Conservation (phyloP, 2,329 filamentous ascomycete species). For the Scedosporium boydii region DNA sequence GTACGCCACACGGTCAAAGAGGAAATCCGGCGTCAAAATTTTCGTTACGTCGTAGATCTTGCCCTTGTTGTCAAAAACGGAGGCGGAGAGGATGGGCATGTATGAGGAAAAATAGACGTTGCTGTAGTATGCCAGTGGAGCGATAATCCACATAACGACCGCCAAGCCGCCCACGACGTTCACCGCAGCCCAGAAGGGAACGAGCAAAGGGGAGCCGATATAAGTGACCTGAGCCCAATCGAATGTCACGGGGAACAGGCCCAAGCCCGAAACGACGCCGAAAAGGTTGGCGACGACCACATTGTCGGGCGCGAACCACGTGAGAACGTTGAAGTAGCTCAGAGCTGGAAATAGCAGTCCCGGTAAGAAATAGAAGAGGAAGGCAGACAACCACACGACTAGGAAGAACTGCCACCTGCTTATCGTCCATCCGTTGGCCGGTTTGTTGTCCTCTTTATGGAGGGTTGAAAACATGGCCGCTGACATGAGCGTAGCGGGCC, state of each 20-base stretch:
- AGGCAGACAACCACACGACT: constrained; percentile 59
- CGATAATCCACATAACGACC: constrained; percentile 76
- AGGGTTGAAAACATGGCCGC: constrained; percentile 83
- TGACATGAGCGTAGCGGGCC: constrained; percentile 81
- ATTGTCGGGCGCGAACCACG: constrained; percentile 79
- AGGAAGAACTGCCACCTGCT: constrained; percentile 80
- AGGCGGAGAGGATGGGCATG: constrained; percentile 76
- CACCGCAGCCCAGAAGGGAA: constrained; percentile 78
- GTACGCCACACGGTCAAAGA: constrained; percentile 71
- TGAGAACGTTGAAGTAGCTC: constrained; percentile 82
- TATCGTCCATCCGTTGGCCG: constrained; percentile 73
- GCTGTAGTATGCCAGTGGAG: constrained; percentile 70
- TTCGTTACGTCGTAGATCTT: constrained; percentile 71
- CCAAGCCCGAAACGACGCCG: constrained; percentile 74
- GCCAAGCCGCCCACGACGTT: constrained; percentile 75
- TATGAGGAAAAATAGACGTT: constrained; percentile 75
- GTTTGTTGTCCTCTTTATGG: constrained; percentile 75
- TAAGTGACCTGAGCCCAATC: constrained; percentile 88
- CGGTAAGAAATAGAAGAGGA: constrained; percentile 77
- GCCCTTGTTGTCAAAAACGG: constrained; percentile 79
- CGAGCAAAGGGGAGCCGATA: constrained; percentile 75
- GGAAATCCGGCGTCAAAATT: constrained; percentile 67
- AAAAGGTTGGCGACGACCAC: constrained; percentile 83
- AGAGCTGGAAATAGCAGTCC: constrained; percentile 74
- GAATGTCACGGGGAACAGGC: constrained; percentile 77